Percentiles rank a stretch among this genome's conserved stretches.
These are phyloP conservation scores for Fusarium cicatricum DNA, from an alignment of 2,329 filamentous ascomycete species.

Conservation along the genomic window DNA sequence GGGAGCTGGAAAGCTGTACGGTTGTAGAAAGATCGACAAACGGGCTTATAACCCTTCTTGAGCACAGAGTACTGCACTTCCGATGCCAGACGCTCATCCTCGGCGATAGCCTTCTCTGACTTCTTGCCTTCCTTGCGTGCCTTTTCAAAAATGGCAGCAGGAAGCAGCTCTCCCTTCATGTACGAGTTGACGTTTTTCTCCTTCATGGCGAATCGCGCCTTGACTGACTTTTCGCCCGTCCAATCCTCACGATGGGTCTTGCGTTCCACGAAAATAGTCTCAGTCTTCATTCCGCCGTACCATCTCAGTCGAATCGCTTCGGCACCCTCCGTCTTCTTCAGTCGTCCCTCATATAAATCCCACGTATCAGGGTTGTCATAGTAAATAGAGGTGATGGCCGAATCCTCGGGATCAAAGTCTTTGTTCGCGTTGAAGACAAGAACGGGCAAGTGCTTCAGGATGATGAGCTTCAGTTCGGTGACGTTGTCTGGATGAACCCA, in stretches of 20 bases:
- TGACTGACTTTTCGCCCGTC: conserved; percentile 99
- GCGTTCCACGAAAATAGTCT: conserved; percentile 95
- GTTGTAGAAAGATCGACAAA: conserved; percentile 97
- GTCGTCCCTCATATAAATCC: conserved; percentile 90
- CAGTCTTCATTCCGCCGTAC: conserved; percentile 96
- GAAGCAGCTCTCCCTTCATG: conserved; percentile 82
- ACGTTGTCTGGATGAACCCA: conserved; percentile 99
- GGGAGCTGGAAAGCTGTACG: conserved; percentile 97
- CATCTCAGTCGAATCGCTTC: conserved; percentile 95
- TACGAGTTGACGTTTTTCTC: conserved; percentile 98
- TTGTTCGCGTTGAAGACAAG: conserved; percentile 98
- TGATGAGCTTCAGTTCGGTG: conserved; percentile 96
- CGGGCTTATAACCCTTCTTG: conserved; percentile 84
- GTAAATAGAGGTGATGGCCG: conserved; percentile 98
- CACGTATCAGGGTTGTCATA: conserved; percentile 95
- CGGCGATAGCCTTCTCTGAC: conserved; percentile 86
- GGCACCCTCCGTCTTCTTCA: conserved; percentile 98
- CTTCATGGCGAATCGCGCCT: conserved; percentile 92
- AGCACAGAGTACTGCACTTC: conserved; percentile 95
- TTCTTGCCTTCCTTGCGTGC: conserved; percentile 96
- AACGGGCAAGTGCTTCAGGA: conserved; percentile 96
- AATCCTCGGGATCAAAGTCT: conserved; percentile 89
- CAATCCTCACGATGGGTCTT: conserved; percentile 99
- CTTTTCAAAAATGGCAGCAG: conserved; percentile 93
- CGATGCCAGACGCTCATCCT: conserved; percentile 86